A percentile compares a stretch with the other conserved stretches of the same genome.
Evolutionary conservation across 306 rosid species (phyloP).

Genomic region (Dryas octopetala): DNA sequence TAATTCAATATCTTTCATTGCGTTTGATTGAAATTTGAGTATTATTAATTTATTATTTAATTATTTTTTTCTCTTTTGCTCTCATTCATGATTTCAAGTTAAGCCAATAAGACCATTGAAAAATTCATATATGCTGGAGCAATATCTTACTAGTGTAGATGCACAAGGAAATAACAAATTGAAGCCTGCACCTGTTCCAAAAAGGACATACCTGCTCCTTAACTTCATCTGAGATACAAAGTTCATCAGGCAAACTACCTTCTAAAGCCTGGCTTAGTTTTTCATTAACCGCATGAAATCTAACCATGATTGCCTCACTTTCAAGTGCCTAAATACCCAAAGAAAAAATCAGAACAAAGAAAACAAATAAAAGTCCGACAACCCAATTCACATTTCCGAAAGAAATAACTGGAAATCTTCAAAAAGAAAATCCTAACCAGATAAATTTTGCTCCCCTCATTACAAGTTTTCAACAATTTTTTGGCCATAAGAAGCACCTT

Average conservation of each 20-base stretch:
- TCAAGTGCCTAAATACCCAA: slow-evolving; percentile 49
- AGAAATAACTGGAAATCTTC: neutral
- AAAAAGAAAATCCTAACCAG: slow-evolving; percentile 32
- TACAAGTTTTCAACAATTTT: slow-evolving; percentile 51
- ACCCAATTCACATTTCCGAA: neutral
- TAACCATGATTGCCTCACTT: slow-evolving; percentile 49
- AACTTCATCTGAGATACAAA: slow-evolving; percentile 60
- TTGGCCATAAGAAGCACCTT: slow-evolving; percentile 44
- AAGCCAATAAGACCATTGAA: too few relatives aligned
- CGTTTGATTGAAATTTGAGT: too few relatives aligned
- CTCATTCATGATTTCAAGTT: too few relatives aligned
- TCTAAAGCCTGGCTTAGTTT: slow-evolving; percentile 46
- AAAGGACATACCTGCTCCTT: slow-evolving; percentile 52
- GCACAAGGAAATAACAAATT: neutral
- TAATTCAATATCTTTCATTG: too few relatives aligned
- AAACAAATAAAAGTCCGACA: neutral
- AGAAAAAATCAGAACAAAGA: neutral
- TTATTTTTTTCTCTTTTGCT: too few relatives aligned
- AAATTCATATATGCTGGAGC: too few relatives aligned
- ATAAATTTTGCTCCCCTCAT: slow-evolving; percentile 69
- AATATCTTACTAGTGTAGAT: too few relatives aligned
- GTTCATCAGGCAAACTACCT: slow-evolving; percentile 45
- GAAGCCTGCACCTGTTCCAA: neutral
- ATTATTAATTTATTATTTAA: too few relatives aligned
- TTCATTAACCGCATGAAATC: slow-evolving; percentile 47